Conservation (phyloP, 345 rosid species). For the Euphorbia lathyris region DNA sequence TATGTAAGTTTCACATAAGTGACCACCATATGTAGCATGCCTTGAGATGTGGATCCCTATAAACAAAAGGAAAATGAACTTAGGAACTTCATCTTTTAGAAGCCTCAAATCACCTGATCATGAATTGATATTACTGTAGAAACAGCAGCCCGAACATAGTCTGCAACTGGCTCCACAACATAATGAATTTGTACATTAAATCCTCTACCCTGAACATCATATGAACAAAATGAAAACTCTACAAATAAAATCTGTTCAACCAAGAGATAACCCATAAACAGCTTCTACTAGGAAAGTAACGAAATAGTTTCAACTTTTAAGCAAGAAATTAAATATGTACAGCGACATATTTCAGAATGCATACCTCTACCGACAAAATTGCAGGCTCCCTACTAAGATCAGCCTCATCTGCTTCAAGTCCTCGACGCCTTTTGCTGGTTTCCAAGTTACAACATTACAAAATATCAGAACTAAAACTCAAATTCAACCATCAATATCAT, state of each 20-base stretch:
- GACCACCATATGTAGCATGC: background rate
- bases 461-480: background rate
- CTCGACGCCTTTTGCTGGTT: slow-evolving; percentile 53
- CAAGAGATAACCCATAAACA: background rate
- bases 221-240: slow-evolving; percentile 8
- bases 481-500: background rate
- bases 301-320: slow-evolving; percentile 4
- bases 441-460: slow-evolving; percentile 20
- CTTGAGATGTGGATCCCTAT: background rate
- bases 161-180: slow-evolving; percentile 85
- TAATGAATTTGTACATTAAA: slow-evolving; percentile 76
- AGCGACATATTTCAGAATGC: background rate
- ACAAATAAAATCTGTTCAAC: slow-evolving; percentile 7
- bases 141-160: slow-evolving; percentile 71
- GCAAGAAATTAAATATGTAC: background rate
- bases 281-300: background rate
- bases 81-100: background rate
- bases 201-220: slow-evolving; percentile 78
- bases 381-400: slow-evolving; percentile 72
- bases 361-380: slow-evolving; percentile 90
- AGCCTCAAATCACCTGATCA: slow-evolving; percentile 54
- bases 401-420: slow-evolving; percentile 39
- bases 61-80: background rate
- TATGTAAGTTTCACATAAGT: background rate
- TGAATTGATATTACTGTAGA: slow-evolving; percentile 73